Percentiles rank a stretch among this genome's conserved stretches.
Evolutionary conservation across 306 rosid genomes (phyloP).

Genomic region (Lathyrus aphaca): DNA sequence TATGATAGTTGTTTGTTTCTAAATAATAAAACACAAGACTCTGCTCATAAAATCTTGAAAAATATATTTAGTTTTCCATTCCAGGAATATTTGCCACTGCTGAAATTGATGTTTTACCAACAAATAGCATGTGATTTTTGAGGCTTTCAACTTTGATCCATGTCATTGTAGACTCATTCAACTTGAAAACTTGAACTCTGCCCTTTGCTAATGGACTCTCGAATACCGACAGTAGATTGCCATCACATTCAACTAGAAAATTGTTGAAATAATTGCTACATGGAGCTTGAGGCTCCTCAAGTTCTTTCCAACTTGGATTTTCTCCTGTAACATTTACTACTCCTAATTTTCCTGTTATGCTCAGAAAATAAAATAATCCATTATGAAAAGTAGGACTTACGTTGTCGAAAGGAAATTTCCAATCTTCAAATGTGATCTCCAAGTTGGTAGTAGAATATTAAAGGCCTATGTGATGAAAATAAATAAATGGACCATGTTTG

Average conservation of each 20-base stretch:
- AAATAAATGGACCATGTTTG: background rate
- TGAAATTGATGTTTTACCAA: background rate
- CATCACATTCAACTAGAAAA: too few relatives aligned
- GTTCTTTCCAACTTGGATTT: too few relatives aligned
- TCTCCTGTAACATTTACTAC: too few relatives aligned
- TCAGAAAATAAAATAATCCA: too few relatives aligned
- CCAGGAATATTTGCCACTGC: background rate
- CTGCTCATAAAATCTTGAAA: background rate
- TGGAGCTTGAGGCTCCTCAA: background rate
- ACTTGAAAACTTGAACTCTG: background rate
- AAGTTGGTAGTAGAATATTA: constrained; percentile 23
- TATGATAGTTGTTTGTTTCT: background rate
- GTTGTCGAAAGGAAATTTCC: too few relatives aligned
- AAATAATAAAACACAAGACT: background rate
- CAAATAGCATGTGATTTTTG: background rate
- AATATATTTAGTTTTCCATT: constrained; percentile 3
- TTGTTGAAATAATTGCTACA: background rate
- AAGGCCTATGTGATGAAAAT: background rate
- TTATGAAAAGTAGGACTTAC: too few relatives aligned
- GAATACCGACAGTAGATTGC: background rate
- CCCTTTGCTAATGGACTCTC: background rate
- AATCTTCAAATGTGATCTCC: background rate
- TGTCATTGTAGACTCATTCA: background rate
- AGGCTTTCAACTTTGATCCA: background rate
- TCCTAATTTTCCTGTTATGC: too few relatives aligned